A percentile compares a stretch with the other conserved stretches of the same genome.
These are phyloP conservation scores for grape (Vitis vinifera) DNA, from an alignment of 164 flowering plant genomes.

Conservation along the genomic window DNA sequence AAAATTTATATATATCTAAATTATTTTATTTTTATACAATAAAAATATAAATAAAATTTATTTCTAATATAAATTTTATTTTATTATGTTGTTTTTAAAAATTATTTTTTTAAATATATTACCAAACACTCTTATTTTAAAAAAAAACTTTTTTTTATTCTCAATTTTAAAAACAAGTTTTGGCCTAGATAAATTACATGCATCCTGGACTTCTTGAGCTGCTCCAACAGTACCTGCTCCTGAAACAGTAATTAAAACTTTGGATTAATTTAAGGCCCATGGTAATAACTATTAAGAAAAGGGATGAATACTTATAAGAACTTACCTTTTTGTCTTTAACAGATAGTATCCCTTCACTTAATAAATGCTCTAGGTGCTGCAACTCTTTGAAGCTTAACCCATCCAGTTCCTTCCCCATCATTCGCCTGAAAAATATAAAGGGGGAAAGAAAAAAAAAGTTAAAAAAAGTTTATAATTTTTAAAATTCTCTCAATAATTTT, in stretches of 20 bases:
- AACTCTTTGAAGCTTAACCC: constrained; percentile 33
- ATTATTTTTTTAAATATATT: background rate
- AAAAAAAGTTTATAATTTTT: background rate
- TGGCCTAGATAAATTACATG: constrained; percentile 23
- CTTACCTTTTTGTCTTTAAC: constrained; percentile 38
- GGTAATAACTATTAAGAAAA: background rate
- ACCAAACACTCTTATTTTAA: background rate
- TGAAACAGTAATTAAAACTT: constrained; percentile 10
- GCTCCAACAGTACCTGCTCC: constrained; percentile 40
- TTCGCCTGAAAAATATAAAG: constrained; percentile 20
- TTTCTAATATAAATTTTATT: too few relatives aligned
- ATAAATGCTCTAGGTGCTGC: constrained; percentile 35
- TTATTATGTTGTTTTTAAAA: too few relatives aligned
- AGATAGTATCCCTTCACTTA: constrained; percentile 32
- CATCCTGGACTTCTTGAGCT: constrained; percentile 27
- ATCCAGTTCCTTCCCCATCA: constrained; percentile 41
- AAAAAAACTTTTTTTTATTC: background rate
- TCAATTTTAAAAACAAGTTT: background rate
- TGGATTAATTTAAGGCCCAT: background rate
- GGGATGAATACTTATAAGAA: background rate
- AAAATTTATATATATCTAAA: too few relatives aligned
- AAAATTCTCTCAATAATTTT: background rate
- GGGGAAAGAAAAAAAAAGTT: background rate
- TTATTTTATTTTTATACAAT: too few relatives aligned
- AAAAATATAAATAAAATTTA: too few relatives aligned